Evolutionary conservation across 495 filamentous ascomycete genomes (phyloP).

Genomic region (Penicillium malachiteum): DNA sequence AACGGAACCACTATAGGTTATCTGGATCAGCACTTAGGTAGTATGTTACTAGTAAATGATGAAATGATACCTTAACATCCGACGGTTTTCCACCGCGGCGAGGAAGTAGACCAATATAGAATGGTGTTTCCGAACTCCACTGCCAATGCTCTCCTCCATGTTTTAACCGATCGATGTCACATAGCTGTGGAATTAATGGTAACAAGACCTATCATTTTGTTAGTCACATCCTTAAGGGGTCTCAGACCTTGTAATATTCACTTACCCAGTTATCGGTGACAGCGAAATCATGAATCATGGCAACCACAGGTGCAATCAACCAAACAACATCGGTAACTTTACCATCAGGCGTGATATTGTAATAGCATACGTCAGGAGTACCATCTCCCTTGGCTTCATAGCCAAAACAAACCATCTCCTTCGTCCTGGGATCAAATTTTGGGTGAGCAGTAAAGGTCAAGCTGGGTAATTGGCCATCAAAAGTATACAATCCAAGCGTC

Average conservation of each 20-base stretch:
- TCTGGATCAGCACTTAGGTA: too few relatives aligned
- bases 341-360: conserved; percentile 43
- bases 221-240: neutral
- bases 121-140: conserved; percentile 53
- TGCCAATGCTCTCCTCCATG: conserved; percentile 55
- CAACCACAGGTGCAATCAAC: conserved; percentile 51
- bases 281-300: conserved; percentile 58
- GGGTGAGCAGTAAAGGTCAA: conserved; percentile 62
- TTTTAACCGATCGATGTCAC: conserved; percentile 51
- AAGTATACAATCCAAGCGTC: conserved; percentile 53
- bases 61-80: conserved; percentile 43
- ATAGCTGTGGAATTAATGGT: conserved; percentile 51
- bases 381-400: conserved; percentile 53
- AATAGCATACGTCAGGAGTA: conserved; percentile 48
- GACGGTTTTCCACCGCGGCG: conserved; percentile 44
- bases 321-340: conserved; percentile 44
- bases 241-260: neutral
- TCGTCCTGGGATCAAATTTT: conserved; percentile 57
- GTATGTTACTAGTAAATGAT: neutral
- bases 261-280: conserved; percentile 48
- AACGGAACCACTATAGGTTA: conserved; percentile 15
- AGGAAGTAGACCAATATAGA: conserved; percentile 51
- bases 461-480: conserved; percentile 54
- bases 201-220: conserved; percentile 35
- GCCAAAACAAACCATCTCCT: conserved; percentile 57